Evolutionary conservation across 495 filamentous ascomycete genomes (phyloP).

Genomic region (Penicillium samsonianum): DNA sequence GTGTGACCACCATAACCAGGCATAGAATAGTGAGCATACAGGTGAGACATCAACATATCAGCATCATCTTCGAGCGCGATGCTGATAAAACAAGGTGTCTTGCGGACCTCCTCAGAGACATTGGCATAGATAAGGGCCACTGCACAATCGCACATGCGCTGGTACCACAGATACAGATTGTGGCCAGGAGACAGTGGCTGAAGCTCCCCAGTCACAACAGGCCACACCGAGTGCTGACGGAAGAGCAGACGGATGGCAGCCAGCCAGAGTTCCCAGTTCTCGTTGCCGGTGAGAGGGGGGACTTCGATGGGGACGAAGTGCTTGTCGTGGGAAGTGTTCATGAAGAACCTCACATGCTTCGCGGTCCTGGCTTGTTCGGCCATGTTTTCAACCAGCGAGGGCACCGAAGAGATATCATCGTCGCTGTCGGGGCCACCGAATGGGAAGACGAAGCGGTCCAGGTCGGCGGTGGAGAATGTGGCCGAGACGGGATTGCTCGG

Average conservation of each 20-base stretch:
- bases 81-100: constrained; percentile 4
- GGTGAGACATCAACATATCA: background rate
- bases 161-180: constrained; percentile 9
- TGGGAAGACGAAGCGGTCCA: background rate
- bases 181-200: background rate
- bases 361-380: background rate
- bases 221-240: constrained; percentile 19
- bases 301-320: constrained; percentile 13
- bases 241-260: constrained; percentile 5
- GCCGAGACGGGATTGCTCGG: background rate
- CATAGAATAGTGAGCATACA: constrained; percentile 7
- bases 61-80: background rate
- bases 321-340: constrained; percentile 12
- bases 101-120: constrained; percentile 11
- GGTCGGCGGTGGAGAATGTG: background rate
- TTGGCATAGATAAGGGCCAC: constrained; percentile 12
- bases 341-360: constrained; percentile 12
- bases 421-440: background rate
- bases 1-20: background rate
- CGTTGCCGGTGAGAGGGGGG: background rate
- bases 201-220: background rate
- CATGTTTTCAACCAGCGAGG: background rate
- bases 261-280: constrained; percentile 2
- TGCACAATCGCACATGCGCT: constrained; percentile 14
- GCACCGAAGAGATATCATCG: background rate